Evolutionary conservation across 1,284 basidiomycete genomes (phyloP).

Genomic region (Ustilago esculenta): DNA sequence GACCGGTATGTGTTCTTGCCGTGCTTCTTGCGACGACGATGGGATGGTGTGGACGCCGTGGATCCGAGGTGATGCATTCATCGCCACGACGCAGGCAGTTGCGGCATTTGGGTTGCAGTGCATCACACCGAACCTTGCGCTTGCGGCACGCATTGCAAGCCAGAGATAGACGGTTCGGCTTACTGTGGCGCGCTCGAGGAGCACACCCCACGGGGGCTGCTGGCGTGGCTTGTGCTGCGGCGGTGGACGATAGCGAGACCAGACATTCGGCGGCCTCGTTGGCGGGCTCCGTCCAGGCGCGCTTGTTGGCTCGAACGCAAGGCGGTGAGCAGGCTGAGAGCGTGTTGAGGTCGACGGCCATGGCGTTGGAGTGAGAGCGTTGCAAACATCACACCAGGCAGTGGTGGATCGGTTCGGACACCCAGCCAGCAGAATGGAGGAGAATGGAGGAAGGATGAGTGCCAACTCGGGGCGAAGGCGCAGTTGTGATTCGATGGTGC

Average conservation of each 20-base stretch:
- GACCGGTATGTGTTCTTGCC: no score
- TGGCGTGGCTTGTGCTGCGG: neutral
- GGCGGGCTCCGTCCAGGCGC: constrained; percentile 10
- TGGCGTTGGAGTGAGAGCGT: no score
- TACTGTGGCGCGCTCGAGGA: constrained; percentile 7
- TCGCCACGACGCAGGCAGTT: constrained; percentile 14
- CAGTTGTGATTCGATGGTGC: no score
- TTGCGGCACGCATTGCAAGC: constrained; percentile 13
- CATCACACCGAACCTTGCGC: constrained; percentile 19
- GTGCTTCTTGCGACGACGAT: no score
- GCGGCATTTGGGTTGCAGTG: constrained; percentile 12
- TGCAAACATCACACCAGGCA: no score
- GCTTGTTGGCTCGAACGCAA: neutral
- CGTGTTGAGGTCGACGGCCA: no score
- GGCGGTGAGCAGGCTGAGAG: no score
- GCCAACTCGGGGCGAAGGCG: no score
- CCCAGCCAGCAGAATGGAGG: no score
- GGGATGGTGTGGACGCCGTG: neutral
- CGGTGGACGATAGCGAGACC: constrained; percentile 5
- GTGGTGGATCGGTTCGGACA: no score
- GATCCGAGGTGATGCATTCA: constrained; percentile 10
- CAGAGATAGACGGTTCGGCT: constrained; percentile 8
- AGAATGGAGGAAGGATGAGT: no score
- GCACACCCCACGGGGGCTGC: no score
- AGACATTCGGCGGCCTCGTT: constrained; percentile 14